Conservation (phyloP, 176 grass and related monocot genomes). For the Dactylis glomerata region DNA sequence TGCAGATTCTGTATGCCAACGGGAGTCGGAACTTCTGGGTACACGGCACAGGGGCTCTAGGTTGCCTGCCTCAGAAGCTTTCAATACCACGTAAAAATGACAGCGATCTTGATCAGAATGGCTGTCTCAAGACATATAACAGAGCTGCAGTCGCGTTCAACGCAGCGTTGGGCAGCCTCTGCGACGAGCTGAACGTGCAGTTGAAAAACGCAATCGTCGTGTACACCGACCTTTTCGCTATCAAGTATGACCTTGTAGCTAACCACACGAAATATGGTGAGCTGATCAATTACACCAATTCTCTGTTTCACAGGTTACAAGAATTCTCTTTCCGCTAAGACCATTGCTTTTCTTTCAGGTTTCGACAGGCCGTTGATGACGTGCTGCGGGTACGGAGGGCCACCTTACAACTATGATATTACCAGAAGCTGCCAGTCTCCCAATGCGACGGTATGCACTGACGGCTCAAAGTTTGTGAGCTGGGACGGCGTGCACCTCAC, state of each 20-base stretch:
- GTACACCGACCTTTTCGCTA: conserved; percentile 65
- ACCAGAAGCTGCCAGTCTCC: conserved; percentile 33
- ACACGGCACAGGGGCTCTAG: conserved; percentile 65
- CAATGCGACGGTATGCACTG: conserved; percentile 15
- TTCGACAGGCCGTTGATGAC: conserved; percentile 72
- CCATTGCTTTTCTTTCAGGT: conserved; percentile 35
- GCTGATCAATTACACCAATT: not conserved
- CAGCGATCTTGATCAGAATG: conserved; percentile 56
- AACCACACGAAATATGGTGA: conserved; percentile 68
- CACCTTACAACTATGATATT: conserved; percentile 57
- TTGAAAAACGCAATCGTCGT: conserved; percentile 61
- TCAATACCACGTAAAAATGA: conserved; percentile 47
- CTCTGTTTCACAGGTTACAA: not conserved
- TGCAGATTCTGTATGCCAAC: conserved; percentile 58
- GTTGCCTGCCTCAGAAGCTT: conserved; percentile 92
- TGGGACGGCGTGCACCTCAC: conserved; percentile 58
- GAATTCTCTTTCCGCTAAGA: not conserved
- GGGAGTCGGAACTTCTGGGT: conserved; percentile 79
- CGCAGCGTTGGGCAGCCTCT: conserved; percentile 41
- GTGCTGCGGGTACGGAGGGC: conserved; percentile 68
- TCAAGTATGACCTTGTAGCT: conserved; percentile 84
- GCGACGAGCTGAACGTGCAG: conserved; percentile 43
- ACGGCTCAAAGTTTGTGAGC: conserved; percentile 43
- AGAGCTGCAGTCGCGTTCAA: conserved; percentile 75
- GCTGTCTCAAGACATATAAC: conserved; percentile 73